Evolutionary conservation across 495 filamentous ascomycete species (phyloP), one percentile per base, ranked within the genome.

Genomic region (Xylona heveae): DNA sequence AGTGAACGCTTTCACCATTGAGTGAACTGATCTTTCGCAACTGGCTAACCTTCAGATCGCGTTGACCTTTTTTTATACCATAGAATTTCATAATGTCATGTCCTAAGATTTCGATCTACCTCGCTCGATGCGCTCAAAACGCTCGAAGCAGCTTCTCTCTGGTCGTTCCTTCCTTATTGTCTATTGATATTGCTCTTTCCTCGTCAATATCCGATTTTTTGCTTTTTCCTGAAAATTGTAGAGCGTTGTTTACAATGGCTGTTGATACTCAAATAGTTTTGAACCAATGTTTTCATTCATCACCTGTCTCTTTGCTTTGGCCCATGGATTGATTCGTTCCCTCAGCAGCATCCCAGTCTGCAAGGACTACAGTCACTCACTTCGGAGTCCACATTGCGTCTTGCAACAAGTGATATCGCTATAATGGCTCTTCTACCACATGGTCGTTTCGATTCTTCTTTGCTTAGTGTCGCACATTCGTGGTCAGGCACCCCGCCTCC

Each of bases 371-470:
- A n/a, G n/a, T n/a, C n/a, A 29, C 27, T 13, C 10, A n/a, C 16
- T 29, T 18, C 27, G 13, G 12, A 28, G 7, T 7, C 16, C 12
- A 7, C 16, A 12, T 28, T 28, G 7, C 25, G 5, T 7, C 16
- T 3, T 29, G 27, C 16, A 29, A 5, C 10, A 8, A 8, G 2
- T n/a, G 4, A 29, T 3, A 14, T 8, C 7, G 10, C 8, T 7
- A 29, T 14, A 29, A 29, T 29, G 27, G 27, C 27, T 6, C 15
- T 18, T 18, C n/a, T 29, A 9, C 10, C 19, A 18, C 27, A 14
- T 29, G 27, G 27, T 29, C 19, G 16, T 14, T 29, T 29, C 27
- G 19, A 29, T 29, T 14, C 27, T 6, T 29, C 27, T 13, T 29
- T 29, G 15, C 7, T 29, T 2, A 29, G 10, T 18, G 19, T 29